Evolutionary conservation across 345 rosid species (phyloP).

Genomic region (Hypericum perforatum): DNA sequence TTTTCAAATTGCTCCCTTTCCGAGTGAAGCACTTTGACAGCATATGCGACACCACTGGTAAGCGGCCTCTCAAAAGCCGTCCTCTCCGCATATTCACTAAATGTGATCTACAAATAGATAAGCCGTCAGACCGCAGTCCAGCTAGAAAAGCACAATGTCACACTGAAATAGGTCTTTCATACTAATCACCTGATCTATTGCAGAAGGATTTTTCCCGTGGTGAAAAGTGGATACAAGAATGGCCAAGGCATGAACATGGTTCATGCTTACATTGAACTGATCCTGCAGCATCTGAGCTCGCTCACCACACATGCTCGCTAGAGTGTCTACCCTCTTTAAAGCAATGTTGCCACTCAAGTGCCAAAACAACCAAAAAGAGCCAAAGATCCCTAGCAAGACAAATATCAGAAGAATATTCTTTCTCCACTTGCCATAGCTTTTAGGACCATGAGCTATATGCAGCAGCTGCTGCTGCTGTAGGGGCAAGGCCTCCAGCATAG

Average conservation of each 20-base stretch:
- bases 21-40: conserved; percentile 78
- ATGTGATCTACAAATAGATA: conserved; percentile 55
- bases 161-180: neutral
- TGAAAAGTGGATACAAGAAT: conserved; percentile 94
- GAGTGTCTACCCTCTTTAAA: conserved; percentile 50
- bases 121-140: too few species aligned
- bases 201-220: conserved; percentile 85
- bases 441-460: conserved; percentile 33
- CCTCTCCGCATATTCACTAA: conserved; percentile 84
- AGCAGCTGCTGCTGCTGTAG: conserved; percentile 19
- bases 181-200: conserved; percentile 72
- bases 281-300: conserved; percentile 96
- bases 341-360: conserved; percentile 23
- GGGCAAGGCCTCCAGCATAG: conserved; percentile 24
- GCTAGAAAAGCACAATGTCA: neutral
- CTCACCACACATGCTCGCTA: conserved; percentile 89
- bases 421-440: conserved; percentile 65
- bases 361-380: conserved; percentile 57
- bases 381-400: conserved; percentile 37
- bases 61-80: conserved; percentile 96
- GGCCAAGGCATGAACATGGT: conserved; percentile 96
- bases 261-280: conserved; percentile 96
- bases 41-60: conserved; percentile 98
- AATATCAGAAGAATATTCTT: conserved; percentile 45
- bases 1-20: conserved; percentile 78